These are phyloP conservation scores for Pyrenula aspistea DNA, from an alignment of 495 filamentous ascomycete genomes.

Conservation along the genomic window DNA sequence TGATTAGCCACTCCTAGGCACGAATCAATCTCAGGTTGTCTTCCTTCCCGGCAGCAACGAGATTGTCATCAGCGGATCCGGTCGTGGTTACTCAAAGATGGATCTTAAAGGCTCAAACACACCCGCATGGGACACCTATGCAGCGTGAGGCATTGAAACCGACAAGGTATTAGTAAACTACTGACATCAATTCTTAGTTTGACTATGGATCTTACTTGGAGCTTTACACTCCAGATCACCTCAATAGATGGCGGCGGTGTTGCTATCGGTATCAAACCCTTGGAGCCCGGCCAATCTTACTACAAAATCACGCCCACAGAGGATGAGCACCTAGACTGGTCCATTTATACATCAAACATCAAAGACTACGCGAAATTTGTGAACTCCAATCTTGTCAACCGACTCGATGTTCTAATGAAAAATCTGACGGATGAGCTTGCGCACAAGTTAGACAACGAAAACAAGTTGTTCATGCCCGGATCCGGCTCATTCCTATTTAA, in stretches of 20 bases:
- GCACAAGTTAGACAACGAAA: background rate
- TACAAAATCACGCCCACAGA: background rate
- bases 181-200: background rate
- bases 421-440: background rate
- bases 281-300: background rate
- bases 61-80: background rate
- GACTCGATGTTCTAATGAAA: background rate
- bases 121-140: background rate
- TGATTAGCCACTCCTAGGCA: background rate
- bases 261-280: background rate
- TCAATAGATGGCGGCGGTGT: background rate
- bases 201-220: background rate
- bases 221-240: background rate
- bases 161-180: background rate
- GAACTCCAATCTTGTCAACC: background rate
- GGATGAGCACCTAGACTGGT: background rate
- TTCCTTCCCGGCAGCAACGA: background rate
- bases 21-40: background rate
- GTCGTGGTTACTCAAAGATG: background rate
- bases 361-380: background rate
- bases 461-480: background rate
- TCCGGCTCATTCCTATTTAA: background rate
- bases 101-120: background rate
- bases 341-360: background rate
- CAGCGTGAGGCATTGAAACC: background rate